These are phyloP conservation scores for Lippia alba DNA, from an alignment of 305 asterid species.

Conservation along the genomic window DNA sequence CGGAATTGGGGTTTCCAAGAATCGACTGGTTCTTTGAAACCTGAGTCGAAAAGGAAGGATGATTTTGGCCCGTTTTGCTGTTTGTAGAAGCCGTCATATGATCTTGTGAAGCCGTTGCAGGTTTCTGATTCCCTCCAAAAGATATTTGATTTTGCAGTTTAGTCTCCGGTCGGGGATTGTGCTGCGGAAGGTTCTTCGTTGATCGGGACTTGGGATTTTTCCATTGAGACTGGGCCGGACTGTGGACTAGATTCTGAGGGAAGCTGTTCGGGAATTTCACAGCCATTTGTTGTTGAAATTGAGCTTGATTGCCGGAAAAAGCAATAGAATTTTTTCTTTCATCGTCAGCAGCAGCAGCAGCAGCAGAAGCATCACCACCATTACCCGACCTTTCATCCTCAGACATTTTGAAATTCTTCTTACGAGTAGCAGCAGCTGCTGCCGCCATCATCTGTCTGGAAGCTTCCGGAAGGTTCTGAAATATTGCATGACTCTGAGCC, in stretches of 20 bases:
- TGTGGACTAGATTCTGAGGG: slow-evolving; percentile 76
- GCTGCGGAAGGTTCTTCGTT: slow-evolving; percentile 68
- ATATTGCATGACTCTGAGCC: slow-evolving; percentile 64
- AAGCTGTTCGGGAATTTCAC: slow-evolving; percentile 64
- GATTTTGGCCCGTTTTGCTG: slow-evolving; percentile 53
- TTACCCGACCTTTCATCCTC: slow-evolving; percentile 52
- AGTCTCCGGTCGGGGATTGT: slow-evolving; percentile 56
- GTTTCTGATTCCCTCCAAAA: slow-evolving; percentile 80
- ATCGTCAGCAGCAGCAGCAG: slow-evolving; percentile 46
- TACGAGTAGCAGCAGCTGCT: slow-evolving; percentile 42
- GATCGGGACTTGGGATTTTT: slow-evolving; percentile 71
- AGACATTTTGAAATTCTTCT: slow-evolving; percentile 46
- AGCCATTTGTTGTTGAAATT: slow-evolving; percentile 56
- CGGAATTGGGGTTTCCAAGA: slow-evolving; percentile 63
- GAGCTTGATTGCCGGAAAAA: slow-evolving; percentile 60
- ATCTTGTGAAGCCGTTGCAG: slow-evolving; percentile 45
- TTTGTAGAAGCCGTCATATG: slow-evolving; percentile 41
- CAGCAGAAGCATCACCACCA: slow-evolving; percentile 36
- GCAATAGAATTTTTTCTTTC: slow-evolving; percentile 48
- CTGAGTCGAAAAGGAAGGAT: slow-evolving; percentile 51
- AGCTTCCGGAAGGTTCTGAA: slow-evolving; percentile 61
- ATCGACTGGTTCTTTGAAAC: slow-evolving; percentile 63
- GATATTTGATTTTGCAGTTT: slow-evolving; percentile 82
- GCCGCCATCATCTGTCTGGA: slow-evolving; percentile 47
- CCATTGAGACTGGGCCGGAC: slow-evolving; percentile 78